Evolutionary conservation across 78 protist species (phyloP).

Genomic region (Creolimax fragrantissima): DNA sequence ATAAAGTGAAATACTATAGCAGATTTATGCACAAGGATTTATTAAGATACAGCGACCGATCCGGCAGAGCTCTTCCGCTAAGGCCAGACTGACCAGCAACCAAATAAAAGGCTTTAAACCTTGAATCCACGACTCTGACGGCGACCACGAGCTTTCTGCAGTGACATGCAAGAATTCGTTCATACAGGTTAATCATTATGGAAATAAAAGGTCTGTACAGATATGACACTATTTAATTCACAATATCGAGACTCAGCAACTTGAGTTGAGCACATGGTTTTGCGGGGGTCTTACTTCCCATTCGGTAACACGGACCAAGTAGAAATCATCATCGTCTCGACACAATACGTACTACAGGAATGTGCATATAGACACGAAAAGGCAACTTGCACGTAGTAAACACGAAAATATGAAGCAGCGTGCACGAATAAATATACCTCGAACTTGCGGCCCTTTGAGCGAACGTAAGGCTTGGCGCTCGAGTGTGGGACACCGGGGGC

Average conservation of each 20-base stretch:
- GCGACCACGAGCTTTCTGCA: slow-evolving; percentile 65
- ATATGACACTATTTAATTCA: no score
- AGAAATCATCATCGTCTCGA: background rate
- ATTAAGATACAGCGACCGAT: no score
- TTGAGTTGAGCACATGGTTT: background rate
- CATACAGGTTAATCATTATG: background rate
- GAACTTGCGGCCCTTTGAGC: slow-evolving; percentile 55
- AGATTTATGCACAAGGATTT: no score
- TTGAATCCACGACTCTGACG: slow-evolving; percentile 52
- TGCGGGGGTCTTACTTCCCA: background rate
- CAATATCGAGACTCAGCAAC: background rate
- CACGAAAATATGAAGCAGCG: background rate
- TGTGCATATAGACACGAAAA: background rate
- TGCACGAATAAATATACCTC: background rate
- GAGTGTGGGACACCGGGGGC: slow-evolving; percentile 86
- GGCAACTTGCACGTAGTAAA: background rate
- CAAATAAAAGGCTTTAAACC: background rate
- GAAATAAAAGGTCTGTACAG: background rate
- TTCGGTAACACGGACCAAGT: background rate
- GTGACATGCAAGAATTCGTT: background rate
- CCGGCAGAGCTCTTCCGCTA: no score
- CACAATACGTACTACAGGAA: background rate
- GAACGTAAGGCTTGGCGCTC: slow-evolving; percentile 56
- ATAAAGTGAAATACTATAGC: no score
- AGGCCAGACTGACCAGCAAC: no score